phyloP scores from a whole-genome alignment of 805 yeast species.

The Scheffersomyces lignosus region DNA sequence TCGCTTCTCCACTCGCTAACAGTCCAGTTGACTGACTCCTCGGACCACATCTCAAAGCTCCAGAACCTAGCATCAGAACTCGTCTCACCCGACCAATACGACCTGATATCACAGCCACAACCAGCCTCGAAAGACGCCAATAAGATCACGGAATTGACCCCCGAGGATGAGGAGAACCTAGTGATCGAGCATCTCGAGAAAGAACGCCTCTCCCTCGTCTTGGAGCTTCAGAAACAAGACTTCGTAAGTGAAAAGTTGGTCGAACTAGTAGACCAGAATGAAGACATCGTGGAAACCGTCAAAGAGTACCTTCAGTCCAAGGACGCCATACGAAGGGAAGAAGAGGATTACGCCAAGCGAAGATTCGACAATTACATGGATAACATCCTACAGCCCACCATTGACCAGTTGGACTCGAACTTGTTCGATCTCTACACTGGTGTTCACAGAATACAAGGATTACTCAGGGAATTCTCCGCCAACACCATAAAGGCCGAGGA shows the following conservation, averaged over 20 bases:
- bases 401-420: slow-evolving; percentile 12
- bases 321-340: slow-evolving; percentile 18
- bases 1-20: slow-evolving; percentile 17
- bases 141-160: neutral
- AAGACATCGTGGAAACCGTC: slow-evolving; percentile 32
- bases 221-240: slow-evolving; percentile 43
- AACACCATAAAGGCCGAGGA: neutral
- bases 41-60: slow-evolving; percentile 18
- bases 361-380: slow-evolving; percentile 13
- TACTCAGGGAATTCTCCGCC: slow-evolving; percentile 4
- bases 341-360: slow-evolving; percentile 8
- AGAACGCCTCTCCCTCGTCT: slow-evolving; percentile 28
- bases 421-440: slow-evolving; percentile 10
- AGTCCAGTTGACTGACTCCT: slow-evolving; percentile 17
- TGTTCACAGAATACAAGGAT: slow-evolving; percentile 5
- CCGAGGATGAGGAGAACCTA: slow-evolving; percentile 6
- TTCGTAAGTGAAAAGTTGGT: slow-evolving; percentile 27
- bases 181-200: slow-evolving; percentile 26
- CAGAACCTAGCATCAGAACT: slow-evolving; percentile 18
- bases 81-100: slow-evolving; percentile 16
- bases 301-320: slow-evolving; percentile 27
- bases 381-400: slow-evolving; percentile 11
- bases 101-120: slow-evolving; percentile 2
- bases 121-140: too few relatives aligned
- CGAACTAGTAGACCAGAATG: slow-evolving; percentile 34